Conservation (phyloP, 1,284 basidiomycete species). For the Exobasidium rhododendri region DNA sequence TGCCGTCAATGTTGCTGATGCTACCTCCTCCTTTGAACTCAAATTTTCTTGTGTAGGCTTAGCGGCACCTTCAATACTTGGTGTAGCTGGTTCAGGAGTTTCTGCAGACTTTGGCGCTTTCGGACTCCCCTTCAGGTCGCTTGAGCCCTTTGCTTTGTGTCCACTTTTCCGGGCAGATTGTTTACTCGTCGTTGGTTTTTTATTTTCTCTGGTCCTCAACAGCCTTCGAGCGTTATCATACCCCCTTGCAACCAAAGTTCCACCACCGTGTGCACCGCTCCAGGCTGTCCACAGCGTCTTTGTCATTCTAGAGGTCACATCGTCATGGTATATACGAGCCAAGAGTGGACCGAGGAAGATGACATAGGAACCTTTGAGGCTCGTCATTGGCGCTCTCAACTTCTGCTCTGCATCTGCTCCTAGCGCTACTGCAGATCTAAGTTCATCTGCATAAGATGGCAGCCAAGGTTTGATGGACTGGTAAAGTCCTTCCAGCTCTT, state of each 20-base stretch:
- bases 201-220: constrained; percentile 11
- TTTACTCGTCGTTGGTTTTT: not conserved
- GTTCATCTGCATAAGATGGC: constrained; percentile 59
- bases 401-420: constrained; percentile 61
- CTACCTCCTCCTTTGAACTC: not conserved
- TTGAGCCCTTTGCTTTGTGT: not conserved
- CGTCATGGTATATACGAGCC: constrained; percentile 55
- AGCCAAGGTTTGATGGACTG: constrained; percentile 49
- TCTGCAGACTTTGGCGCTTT: not conserved
- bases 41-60: not conserved
- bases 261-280: constrained; percentile 34
- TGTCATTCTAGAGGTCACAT: constrained; percentile 31
- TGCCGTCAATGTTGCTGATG: not conserved
- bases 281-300: constrained; percentile 44
- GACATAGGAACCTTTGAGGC: constrained; percentile 55
- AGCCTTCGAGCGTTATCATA: constrained; percentile 17
- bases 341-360: constrained; percentile 59
- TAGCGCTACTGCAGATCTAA: constrained; percentile 57
- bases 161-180: not conserved
- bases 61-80: constrained; percentile 3
- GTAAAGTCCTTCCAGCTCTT: constrained; percentile 57
- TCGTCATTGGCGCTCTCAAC: constrained; percentile 57
- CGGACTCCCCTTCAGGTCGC: not conserved
- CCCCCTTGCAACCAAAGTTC: constrained; percentile 16
- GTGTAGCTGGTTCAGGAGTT: not conserved